Evolutionary conservation across 768 basidiomycete genomes (phyloP), one percentile per base, ranked within the genome.

Genomic region (Termitomyces bulborhizus): DNA sequence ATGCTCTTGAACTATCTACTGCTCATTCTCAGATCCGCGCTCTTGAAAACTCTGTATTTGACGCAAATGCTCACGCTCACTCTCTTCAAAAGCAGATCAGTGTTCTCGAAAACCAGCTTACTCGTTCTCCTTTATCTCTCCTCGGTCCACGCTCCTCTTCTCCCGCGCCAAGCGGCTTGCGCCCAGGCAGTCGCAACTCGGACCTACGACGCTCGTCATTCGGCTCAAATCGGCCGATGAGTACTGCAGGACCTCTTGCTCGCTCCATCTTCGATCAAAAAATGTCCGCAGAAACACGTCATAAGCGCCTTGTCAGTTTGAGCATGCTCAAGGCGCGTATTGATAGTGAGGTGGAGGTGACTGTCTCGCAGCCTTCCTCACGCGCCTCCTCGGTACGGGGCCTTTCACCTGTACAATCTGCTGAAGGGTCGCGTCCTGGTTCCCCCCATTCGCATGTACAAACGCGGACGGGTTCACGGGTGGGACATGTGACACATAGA

Each of bases 321-420:
- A 83, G 86, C 69, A 94, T 95, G 89, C 81, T 95, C 49, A 93
- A 92, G 65, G 91, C 90, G 21, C 83, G 92, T 43, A 94, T 94
- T 62, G 89, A 93, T 57, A 87, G 88, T 66, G 92, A 94, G 68
- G 72, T 78, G 18, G 82, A 78, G 15, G 70, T 71, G 2, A 70
- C 70, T 24, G 57, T 71, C 15, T 69, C 73, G 37, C 73, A 72
- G 32, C 75, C 81, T 1, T 71, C 77, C 3, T 82, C 82, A 18
- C 73, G 62, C 21, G 60, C 62, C 16, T 65, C 64, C 12, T 63
- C 60, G 21, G 46, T 57, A 3, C 56, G 84, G 48, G 74, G 77
- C 13, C 70, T 84, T 51, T 85, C 85, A 37, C 80, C 80, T 24
- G 76, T 80, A 31, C 78, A 78, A 29, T 77, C 75, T 32, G 62